A percentile compares a stretch with the other conserved stretches of the same genome.
Evolutionary conservation across 257 asterid species (phyloP).

Genomic region (Solanum sitiens): DNA sequence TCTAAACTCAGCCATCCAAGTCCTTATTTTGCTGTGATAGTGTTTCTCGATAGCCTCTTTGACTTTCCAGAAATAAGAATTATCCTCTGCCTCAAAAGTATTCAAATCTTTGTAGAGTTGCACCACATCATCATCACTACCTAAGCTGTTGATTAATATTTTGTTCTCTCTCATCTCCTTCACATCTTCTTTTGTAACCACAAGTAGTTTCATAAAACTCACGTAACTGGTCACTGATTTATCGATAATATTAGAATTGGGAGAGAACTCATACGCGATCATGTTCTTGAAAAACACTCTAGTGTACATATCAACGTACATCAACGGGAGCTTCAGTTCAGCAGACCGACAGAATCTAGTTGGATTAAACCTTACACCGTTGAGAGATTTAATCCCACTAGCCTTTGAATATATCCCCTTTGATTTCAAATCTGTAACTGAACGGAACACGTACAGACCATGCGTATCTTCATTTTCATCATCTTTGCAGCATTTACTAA

Average conservation of each 20-base stretch:
- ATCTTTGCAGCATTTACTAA: too few relatives aligned
- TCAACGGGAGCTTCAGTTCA: not conserved
- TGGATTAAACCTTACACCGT: not conserved
- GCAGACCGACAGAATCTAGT: not conserved
- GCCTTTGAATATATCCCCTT: not conserved
- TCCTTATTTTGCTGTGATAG: not conserved
- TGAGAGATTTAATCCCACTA: not conserved
- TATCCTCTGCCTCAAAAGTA: not conserved
- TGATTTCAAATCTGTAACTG: not conserved
- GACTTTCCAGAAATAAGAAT: fast-evolving
- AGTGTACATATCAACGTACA: not conserved
- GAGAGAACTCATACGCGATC: not conserved
- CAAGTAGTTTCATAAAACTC: not conserved
- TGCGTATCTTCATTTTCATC: not conserved
- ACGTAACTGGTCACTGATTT: not conserved
- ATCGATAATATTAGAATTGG: fast-evolving
- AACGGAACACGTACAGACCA: not conserved
- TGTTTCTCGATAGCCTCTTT: not conserved
- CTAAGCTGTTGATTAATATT: not conserved
- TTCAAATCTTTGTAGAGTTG: not conserved
- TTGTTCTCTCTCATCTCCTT: not conserved
- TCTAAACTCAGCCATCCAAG: not conserved
- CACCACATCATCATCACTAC: not conserved
- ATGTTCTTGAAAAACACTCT: not conserved
- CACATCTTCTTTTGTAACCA: not conserved